These are phyloP conservation scores for Volvox reticuliferus DNA, from an alignment of 139 green algal species.

Conservation along the genomic window DNA sequence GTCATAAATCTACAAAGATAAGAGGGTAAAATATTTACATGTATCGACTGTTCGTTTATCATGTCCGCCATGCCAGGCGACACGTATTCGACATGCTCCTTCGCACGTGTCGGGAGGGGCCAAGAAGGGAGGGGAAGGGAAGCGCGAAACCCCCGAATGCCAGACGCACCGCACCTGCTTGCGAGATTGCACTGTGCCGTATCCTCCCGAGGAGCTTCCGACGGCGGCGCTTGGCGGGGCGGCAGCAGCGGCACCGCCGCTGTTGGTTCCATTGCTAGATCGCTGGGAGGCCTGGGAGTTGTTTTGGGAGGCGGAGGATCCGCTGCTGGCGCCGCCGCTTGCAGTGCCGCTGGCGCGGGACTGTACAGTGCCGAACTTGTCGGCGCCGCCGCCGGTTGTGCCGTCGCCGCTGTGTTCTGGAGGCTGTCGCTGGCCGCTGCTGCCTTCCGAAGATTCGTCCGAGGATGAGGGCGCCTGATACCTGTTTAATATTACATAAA, in stretches of 20 bases:
- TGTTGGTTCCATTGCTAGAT: not conserved
- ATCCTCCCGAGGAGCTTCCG: not conserved
- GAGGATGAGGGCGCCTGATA: not conserved
- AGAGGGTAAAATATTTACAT: too few species aligned
- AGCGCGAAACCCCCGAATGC: too few species aligned
- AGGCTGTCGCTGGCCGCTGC: not conserved
- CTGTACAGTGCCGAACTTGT: constrained; percentile 38
- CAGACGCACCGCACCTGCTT: constrained; percentile 13
- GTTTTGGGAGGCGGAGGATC: not conserved
- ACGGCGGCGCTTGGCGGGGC: too few species aligned
- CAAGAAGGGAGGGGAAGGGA: too few species aligned
- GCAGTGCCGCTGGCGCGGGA: constrained; percentile 6
- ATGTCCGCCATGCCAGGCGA: too few species aligned
- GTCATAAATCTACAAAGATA: too few species aligned
- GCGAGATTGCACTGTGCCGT: constrained; percentile 33
- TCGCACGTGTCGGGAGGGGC: too few species aligned
- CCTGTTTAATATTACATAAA: not conserved
- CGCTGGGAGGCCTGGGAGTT: not conserved
- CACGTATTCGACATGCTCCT: too few species aligned
- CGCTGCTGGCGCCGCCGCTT: constrained; percentile 16
- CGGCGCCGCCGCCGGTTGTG: not conserved
- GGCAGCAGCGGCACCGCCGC: not conserved
- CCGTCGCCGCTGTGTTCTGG: not conserved
- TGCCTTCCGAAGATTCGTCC: not conserved
- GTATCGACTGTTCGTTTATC: too few species aligned